Conservation (phyloP, 164 flowering plant species). For the Sedum album region DNA sequence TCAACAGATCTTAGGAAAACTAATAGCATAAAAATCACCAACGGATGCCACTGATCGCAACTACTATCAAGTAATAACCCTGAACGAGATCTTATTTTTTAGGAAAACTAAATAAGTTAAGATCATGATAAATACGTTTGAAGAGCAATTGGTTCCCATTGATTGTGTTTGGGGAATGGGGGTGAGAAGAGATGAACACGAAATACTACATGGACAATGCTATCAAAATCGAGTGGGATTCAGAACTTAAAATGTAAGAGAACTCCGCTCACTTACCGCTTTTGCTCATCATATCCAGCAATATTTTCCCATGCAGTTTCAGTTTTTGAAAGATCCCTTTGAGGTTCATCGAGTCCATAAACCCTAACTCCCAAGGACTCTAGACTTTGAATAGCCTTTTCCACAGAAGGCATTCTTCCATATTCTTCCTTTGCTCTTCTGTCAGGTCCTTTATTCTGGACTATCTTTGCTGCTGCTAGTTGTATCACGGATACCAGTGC, state of each 20-base stretch:
- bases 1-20: too few species aligned
- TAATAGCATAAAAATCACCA: too few species aligned
- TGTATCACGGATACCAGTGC: conserved; percentile 63
- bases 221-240: neutral
- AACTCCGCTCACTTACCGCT: conserved; percentile 42
- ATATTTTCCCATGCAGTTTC: conserved; percentile 80
- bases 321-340: conserved; percentile 13
- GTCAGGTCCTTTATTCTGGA: conserved; percentile 25
- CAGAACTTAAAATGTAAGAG: neutral
- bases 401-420: conserved; percentile 26
- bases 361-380: conserved; percentile 86
- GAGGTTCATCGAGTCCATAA: conserved; percentile 56
- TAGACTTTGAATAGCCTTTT: conserved; percentile 52
- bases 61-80: too few species aligned
- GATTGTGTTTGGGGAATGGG: neutral
- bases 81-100: neutral
- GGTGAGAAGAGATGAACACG: neutral
- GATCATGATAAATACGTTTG: neutral
- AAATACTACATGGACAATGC: neutral
- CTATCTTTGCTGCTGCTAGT: conserved; percentile 43
- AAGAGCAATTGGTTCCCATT: neutral
- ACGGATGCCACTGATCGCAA: too few species aligned
- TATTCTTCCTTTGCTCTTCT: conserved; percentile 33
- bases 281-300: conserved; percentile 90
- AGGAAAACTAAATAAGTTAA: neutral